A percentile compares a stretch with the other conserved stretches of the same genome.
phyloP scores from a whole-genome alignment of 257 asterid species.

The Nemophila menziesii region DNA sequence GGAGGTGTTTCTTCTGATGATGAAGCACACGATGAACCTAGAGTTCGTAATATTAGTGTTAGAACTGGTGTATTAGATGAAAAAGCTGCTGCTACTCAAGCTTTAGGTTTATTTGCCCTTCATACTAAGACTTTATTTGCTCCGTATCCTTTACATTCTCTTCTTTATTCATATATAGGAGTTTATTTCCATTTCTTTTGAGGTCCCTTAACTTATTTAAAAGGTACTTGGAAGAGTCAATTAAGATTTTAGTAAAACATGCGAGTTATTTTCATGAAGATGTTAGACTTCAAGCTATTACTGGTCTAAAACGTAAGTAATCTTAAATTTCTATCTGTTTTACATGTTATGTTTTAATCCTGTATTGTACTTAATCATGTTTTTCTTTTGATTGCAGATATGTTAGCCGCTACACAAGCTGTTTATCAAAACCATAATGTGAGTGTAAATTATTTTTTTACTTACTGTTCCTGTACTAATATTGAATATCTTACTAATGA shows the following conservation, averaged over 20 bases:
- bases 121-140: conserved; percentile 76
- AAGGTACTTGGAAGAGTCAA: conserved; percentile 87
- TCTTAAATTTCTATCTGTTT: conserved; percentile 1
- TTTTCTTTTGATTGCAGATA: conserved; percentile 40
- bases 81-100: conserved; percentile 99
- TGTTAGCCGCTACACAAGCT: conserved; percentile 57
- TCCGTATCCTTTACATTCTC: conserved; percentile 63
- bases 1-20: conserved; percentile 98
- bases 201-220: conserved; percentile 38
- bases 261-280: conserved; percentile 89
- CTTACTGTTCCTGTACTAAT: neutral
- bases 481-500: neutral
- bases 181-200: conserved; percentile 1
- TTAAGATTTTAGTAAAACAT: conserved; percentile 73
- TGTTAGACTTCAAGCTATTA: conserved; percentile 94
- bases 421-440: conserved; percentile 69
- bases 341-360: neutral
- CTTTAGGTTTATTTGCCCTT: conserved; percentile 89
- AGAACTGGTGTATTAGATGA: conserved; percentile 99
- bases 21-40: conserved; percentile 89
- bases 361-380: neutral
- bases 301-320: conserved; percentile 70
- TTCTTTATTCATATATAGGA: neutral
- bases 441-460: conserved; percentile 28
- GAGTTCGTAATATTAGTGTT: conserved; percentile 92